Evolutionary conservation across 352 stramenopile genomes (phyloP).

Genomic region (Globisporangium ultimum): DNA sequence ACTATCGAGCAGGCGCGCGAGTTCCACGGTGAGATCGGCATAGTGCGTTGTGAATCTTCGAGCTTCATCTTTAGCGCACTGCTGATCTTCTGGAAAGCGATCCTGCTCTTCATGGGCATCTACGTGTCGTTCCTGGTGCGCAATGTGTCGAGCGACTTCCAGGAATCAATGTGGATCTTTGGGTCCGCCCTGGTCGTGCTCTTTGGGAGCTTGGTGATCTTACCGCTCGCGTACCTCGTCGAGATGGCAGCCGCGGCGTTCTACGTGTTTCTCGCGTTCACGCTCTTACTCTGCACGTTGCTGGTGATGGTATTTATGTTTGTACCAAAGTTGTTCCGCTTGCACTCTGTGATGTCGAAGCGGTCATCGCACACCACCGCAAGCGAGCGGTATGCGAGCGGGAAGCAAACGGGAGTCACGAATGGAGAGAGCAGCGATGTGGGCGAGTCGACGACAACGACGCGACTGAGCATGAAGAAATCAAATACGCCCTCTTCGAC

Average conservation of each 20-base stretch:
- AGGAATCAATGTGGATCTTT: constrained; percentile 38
- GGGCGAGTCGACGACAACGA: no score
- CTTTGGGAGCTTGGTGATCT: constrained; percentile 17
- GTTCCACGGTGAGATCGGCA: constrained; percentile 12
- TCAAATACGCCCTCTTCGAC: no score
- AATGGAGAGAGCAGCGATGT: no score
- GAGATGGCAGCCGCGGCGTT: constrained; percentile 12
- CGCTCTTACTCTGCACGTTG: constrained; percentile 10
- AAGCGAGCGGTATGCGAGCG: no score
- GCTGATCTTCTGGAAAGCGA: constrained; percentile 41
- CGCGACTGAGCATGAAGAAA: no score
- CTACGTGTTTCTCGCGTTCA: constrained; percentile 13
- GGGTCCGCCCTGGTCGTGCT: constrained; percentile 20
- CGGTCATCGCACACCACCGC: no score
- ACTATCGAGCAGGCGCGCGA: constrained; percentile 1
- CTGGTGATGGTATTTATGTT: constrained; percentile 21
- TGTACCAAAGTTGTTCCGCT: constrained; percentile 7
- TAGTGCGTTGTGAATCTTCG: constrained; percentile 9
- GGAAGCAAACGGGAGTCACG: no score
- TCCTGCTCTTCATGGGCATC: constrained; percentile 21
- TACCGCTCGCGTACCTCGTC: constrained; percentile 25
- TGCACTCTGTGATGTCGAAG: constrained; percentile 1
- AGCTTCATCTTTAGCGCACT: constrained; percentile 30
- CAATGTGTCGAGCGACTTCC: constrained; percentile 39
- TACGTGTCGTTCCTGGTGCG: constrained; percentile 25